Conservation (phyloP, 2,329 filamentous ascomycete species). For the Trichoderma guizhouense region DNA sequence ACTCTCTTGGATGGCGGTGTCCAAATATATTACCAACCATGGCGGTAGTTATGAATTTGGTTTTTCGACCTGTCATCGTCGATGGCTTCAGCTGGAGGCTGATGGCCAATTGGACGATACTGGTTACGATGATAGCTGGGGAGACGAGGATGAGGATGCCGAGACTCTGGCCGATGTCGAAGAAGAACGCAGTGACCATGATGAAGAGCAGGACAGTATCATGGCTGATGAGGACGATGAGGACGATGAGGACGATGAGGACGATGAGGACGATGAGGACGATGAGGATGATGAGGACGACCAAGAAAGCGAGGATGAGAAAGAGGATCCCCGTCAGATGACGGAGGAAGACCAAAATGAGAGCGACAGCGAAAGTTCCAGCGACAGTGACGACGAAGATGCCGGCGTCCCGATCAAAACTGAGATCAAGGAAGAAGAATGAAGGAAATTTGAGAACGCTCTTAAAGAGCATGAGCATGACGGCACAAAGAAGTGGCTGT, state of each 20-base stretch:
- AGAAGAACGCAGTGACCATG: background rate
- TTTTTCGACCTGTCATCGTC: conserved; percentile 55
- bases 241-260: background rate
- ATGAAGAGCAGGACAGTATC: background rate
- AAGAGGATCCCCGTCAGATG: background rate
- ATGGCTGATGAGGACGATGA: background rate
- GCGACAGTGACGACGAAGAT: background rate
- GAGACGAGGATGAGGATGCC: background rate
- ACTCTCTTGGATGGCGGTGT: conserved; percentile 56
- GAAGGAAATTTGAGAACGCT: background rate
- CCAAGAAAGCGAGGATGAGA: background rate
- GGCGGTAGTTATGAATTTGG: conserved; percentile 60
- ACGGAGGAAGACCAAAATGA: background rate
- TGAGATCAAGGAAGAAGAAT: background rate
- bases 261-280: background rate
- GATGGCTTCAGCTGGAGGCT: conserved; percentile 45
- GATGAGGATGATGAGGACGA: background rate
- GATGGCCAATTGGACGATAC: background rate
- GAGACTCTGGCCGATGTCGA: background rate
- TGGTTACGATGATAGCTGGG: background rate
- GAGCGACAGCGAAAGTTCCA: background rate
- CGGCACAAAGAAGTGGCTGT: background rate
- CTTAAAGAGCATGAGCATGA: background rate
- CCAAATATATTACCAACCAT: conserved; percentile 48
- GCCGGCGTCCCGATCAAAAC: background rate